Conservation (phyloP, 2,329 filamentous ascomycete species). For the Calonectria ilicicola region DNA sequence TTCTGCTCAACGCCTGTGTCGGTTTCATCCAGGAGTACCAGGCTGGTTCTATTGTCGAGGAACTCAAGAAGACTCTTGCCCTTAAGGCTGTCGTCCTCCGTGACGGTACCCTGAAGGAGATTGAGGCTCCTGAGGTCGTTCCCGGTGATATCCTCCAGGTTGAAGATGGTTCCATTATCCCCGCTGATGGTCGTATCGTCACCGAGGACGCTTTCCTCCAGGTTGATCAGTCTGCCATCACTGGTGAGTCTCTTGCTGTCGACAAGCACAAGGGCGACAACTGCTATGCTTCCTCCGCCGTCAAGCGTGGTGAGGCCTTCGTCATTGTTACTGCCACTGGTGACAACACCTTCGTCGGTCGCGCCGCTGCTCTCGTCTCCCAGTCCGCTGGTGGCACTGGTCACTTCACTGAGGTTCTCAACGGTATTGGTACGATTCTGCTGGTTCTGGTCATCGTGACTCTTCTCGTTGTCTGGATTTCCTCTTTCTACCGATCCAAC, state of each 20-base stretch:
- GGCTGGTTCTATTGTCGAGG: slow-evolving; percentile 89
- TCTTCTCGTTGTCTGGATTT: slow-evolving; percentile 85
- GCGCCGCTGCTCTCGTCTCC: slow-evolving; percentile 86
- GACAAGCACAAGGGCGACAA: slow-evolving; percentile 87
- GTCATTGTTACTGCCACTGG: slow-evolving; percentile 86
- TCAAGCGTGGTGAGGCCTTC: slow-evolving; percentile 91
- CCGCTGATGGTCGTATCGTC: slow-evolving; percentile 87
- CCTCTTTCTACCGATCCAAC: slow-evolving; percentile 90
- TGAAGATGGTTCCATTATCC: slow-evolving; percentile 91
- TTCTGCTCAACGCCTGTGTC: slow-evolving; percentile 86
- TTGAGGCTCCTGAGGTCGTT: slow-evolving; percentile 86
- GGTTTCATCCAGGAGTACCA: slow-evolving; percentile 93
- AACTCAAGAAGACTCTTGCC: slow-evolving; percentile 90
- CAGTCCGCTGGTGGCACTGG: slow-evolving; percentile 79
- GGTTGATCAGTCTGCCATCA: slow-evolving; percentile 92
- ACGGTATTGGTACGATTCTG: slow-evolving; percentile 85
- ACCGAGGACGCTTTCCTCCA: slow-evolving; percentile 88
- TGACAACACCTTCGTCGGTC: slow-evolving; percentile 91
- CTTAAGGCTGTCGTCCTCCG: slow-evolving; percentile 89
- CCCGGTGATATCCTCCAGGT: slow-evolving; percentile 91
- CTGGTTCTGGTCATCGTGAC: slow-evolving; percentile 84
- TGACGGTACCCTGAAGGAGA: slow-evolving; percentile 79
- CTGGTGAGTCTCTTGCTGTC: slow-evolving; percentile 90
- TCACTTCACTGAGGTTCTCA: slow-evolving; percentile 92
- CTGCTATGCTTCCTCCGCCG: slow-evolving; percentile 86